phyloP scores from a whole-genome alignment of 352 stramenopile species.

The Globisporangium cederbergense region DNA sequence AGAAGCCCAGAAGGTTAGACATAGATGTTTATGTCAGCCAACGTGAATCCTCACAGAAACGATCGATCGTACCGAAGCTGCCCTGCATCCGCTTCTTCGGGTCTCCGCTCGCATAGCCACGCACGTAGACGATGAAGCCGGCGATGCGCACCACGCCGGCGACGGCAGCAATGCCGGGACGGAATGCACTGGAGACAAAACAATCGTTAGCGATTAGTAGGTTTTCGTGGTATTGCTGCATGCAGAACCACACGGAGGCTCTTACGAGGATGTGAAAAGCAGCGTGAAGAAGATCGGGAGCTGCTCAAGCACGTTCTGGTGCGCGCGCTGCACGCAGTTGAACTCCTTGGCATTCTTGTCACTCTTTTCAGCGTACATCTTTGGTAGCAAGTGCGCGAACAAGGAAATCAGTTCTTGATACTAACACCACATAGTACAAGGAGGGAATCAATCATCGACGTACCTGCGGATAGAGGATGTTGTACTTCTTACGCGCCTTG shows the following conservation, averaged over 20 bases:
- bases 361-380: constrained; percentile 87
- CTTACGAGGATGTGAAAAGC: constrained; percentile 55
- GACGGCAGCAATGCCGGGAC: constrained; percentile 47
- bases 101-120: constrained; percentile 61
- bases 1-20: neutral
- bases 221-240: neutral
- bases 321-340: constrained; percentile 90
- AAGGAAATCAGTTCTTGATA: too few species aligned
- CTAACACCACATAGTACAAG: constrained; percentile 7
- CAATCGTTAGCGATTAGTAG: neutral
- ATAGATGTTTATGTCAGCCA: neutral
- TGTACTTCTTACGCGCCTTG: constrained; percentile 60
- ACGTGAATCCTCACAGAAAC: neutral
- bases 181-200: constrained; percentile 40
- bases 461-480: constrained; percentile 56
- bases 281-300: constrained; percentile 61
- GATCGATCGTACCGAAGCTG: constrained; percentile 36
- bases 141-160: constrained; percentile 44
- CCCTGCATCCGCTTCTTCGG: constrained; percentile 62
- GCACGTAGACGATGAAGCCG: constrained; percentile 58
- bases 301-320: constrained; percentile 93
- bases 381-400: neutral
- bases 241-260: constrained; percentile 4
- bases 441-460: neutral
- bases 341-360: constrained; percentile 88